Conservation (phyloP, 495 filamentous ascomycete species). For the Talaromyces stipitatus region DNA sequence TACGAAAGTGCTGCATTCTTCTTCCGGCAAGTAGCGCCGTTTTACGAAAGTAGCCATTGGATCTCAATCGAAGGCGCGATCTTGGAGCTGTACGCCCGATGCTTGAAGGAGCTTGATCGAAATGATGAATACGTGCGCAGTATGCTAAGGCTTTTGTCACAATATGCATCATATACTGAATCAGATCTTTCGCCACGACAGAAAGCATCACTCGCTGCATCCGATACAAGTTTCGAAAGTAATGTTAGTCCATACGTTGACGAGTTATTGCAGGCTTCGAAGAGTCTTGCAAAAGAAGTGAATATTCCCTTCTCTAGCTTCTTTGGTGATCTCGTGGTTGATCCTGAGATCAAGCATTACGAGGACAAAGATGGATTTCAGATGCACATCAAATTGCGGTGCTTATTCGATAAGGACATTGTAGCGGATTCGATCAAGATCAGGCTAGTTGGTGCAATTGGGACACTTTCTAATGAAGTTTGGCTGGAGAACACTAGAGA, state of each 20-base stretch:
- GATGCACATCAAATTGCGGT: conserved; percentile 59
- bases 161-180: conserved; percentile 46
- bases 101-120: conserved; percentile 66
- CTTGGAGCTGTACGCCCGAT: conserved; percentile 78
- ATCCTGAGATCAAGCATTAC: conserved; percentile 61
- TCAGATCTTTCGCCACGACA: conserved; percentile 25
- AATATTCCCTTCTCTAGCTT: conserved; percentile 61
- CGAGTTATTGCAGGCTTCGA: conserved; percentile 57
- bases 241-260: conserved; percentile 54
- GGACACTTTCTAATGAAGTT: conserved; percentile 28
- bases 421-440: conserved; percentile 58
- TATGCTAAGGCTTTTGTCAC: conserved; percentile 66
- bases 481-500: conserved; percentile 32
- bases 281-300: conserved; percentile 54
- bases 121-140: conserved; percentile 75
- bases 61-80: conserved; percentile 69
- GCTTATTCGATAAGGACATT: conserved; percentile 65
- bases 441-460: conserved; percentile 43
- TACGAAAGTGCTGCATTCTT: conserved; percentile 67
- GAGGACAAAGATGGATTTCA: conserved; percentile 72
- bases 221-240: conserved; percentile 42
- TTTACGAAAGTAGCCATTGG: conserved; percentile 79
- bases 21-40: conserved; percentile 73
- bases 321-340: conserved; percentile 62
- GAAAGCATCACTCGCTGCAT: conserved; percentile 25